phyloP scores from a whole-genome alignment of 192 early-diverging fungal genomes.

The Coemansia sp. region DNA sequence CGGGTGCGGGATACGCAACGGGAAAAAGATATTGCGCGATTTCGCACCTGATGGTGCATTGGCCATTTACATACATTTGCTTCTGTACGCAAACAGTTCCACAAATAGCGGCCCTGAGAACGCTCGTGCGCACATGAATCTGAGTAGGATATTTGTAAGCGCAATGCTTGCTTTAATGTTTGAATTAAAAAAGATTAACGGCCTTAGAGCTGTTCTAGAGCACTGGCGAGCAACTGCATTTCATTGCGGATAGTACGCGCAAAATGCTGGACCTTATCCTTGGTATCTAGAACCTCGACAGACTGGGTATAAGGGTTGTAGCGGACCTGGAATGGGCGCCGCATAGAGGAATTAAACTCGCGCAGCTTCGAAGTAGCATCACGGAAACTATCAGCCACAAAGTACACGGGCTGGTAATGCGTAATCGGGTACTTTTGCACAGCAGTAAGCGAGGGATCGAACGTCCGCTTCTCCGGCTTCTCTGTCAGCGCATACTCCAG shows the following conservation, averaged over 20 bases:
- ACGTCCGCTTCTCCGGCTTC: conserved; percentile 75
- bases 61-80: background rate
- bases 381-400: conserved; percentile 92
- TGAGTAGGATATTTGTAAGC: background rate
- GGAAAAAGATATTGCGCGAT: conserved; percentile 1
- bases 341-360: conserved; percentile 73
- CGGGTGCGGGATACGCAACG: background rate
- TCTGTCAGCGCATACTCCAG: conserved; percentile 84
- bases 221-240: conserved; percentile 71
- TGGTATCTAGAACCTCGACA: conserved; percentile 87
- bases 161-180: background rate
- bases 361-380: conserved; percentile 90
- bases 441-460: conserved; percentile 80
- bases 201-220: conserved; percentile 60
- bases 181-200: background rate
- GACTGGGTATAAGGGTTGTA: conserved; percentile 92
- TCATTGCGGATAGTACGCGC: conserved; percentile 77
- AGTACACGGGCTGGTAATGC: conserved; percentile 93
- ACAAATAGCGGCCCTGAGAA: background rate
- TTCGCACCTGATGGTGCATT: conserved; percentile 2
- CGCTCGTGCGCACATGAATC: background rate
- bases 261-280: conserved; percentile 83
- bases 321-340: conserved; percentile 85
- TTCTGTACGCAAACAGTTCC: background rate
- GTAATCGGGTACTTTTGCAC: conserved; percentile 84